These are phyloP conservation scores for Metschnikowia bowlesiae DNA, from an alignment of 805 yeast genomes.

Conservation along the genomic window DNA sequence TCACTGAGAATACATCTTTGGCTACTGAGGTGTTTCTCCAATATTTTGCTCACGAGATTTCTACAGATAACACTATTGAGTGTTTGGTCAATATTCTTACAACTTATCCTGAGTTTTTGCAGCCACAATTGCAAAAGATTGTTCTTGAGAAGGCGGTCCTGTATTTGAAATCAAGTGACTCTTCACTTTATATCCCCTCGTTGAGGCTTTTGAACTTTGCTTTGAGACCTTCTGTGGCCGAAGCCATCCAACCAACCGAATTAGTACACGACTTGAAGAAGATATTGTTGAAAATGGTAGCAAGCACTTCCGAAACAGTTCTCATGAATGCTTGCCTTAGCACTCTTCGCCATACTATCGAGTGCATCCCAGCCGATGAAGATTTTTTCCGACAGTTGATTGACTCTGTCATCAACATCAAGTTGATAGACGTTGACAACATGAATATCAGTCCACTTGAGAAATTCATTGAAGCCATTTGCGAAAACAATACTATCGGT, in stretches of 20 bases:
- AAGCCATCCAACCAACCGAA: neutral
- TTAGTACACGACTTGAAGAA: slow-evolving; percentile 1
- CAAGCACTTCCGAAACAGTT: slow-evolving; percentile 7
- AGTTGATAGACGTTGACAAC: slow-evolving; percentile 18
- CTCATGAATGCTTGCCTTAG: slow-evolving; percentile 9
- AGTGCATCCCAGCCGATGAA: slow-evolving; percentile 7
- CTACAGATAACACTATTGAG: slow-evolving; percentile 25
- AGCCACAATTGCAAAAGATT: slow-evolving; percentile 13
- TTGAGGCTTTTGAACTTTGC: slow-evolving; percentile 18
- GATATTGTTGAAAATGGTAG: slow-evolving; percentile 9
- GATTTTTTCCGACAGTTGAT: slow-evolving; percentile 6
- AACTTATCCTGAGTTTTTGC: slow-evolving; percentile 12
- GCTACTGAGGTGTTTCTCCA: slow-evolving; percentile 18
- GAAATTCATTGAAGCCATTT: slow-evolving; percentile 10
- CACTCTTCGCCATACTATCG: slow-evolving; percentile 10
- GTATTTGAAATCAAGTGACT: slow-evolving; percentile 27
- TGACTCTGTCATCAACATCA: slow-evolving; percentile 14
- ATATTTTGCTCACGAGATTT: slow-evolving; percentile 24
- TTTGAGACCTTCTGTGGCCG: slow-evolving; percentile 2
- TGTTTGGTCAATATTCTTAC: slow-evolving; percentile 18
- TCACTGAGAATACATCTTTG: slow-evolving; percentile 7
- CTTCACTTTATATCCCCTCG: slow-evolving; percentile 20
- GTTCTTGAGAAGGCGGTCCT: slow-evolving; percentile 18
- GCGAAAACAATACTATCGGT: slow-evolving; percentile 5
- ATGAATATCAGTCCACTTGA: slow-evolving; percentile 16